phyloP scores from a whole-genome alignment of 163 green algal genomes.

The Trebouxiophyceae sp. region DNA sequence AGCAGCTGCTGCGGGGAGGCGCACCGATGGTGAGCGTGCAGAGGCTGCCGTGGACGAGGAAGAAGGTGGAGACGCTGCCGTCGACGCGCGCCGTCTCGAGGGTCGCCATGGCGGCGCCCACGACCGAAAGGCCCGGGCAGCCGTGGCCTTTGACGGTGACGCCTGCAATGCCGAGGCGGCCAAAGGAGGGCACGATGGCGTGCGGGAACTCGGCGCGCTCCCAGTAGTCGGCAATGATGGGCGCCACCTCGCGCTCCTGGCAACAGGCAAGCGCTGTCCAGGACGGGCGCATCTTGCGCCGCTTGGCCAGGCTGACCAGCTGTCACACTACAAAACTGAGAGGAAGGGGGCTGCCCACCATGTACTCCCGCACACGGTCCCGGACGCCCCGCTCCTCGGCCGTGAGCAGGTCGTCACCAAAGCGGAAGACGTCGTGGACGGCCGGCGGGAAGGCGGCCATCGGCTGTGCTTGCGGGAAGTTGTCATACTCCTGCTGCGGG shows the following conservation, averaged over 20 bases:
- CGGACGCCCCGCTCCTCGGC: slow-evolving; percentile 54
- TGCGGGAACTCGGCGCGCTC: slow-evolving; percentile 84
- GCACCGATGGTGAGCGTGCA: slow-evolving; percentile 75
- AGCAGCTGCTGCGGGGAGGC: background rate
- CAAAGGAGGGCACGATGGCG: slow-evolving; percentile 53
- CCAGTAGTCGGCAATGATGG: slow-evolving; percentile 82
- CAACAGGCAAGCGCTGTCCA: background rate
- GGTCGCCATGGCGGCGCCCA: slow-evolving; percentile 39
- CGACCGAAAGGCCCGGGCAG: slow-evolving; percentile 46
- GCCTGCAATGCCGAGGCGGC: slow-evolving; percentile 64
- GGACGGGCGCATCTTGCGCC: background rate
- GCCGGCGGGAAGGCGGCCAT: slow-evolving; percentile 57
- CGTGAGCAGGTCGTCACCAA: slow-evolving; percentile 73
- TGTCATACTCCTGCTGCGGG: no score
- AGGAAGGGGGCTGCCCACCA: slow-evolving; percentile 3
- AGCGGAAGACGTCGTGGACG: slow-evolving; percentile 55
- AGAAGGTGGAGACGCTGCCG: slow-evolving; percentile 79
- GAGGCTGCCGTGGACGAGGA: slow-evolving; percentile 87
- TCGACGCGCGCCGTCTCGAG: slow-evolving; percentile 87
- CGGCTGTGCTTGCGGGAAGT: slow-evolving; percentile 45
- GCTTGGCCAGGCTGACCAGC: background rate
- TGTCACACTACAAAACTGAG: background rate
- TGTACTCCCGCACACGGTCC: slow-evolving; percentile 22
- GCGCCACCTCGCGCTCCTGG: slow-evolving; percentile 76
- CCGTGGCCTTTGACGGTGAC: slow-evolving; percentile 64